Evolutionary conservation across 129 eudicot species (phyloP), one percentile per base, ranked within the genome.

Genomic region (Helianthus annuus): DNA sequence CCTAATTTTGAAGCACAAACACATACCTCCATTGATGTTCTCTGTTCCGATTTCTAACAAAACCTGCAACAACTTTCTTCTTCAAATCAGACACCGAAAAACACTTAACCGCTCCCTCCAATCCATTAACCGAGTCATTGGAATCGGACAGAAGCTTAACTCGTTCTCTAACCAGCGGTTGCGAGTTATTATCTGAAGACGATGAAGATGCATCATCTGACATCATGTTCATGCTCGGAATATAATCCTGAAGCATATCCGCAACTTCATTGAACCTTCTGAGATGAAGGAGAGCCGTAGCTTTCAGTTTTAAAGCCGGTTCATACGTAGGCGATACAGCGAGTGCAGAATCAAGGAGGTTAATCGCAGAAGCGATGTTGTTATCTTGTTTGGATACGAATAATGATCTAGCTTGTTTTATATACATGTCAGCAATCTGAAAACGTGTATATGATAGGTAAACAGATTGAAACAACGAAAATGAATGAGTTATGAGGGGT

Each of bases 11-110:
- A 13, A 19, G 16, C 0, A 58, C 9, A 7, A 55, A 3, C 14
- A 56, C 5, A 51, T 89, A 92, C 96, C 98, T 92, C 98, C 96
- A 92, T 68, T 86, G 91, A 4, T 85, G 91, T 78, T 86, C 85
- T 56, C 71, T 84, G 24, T 92, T 85, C 22, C 72, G 82, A 62
- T 80, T 83, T 78, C 76, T 87, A 1, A 56, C 78, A 7, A 92
- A 55, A 2, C 94, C 85, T 65, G 94, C 85, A 78, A 92, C 74
- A 52, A 92, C 86, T 13, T 83, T 89, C 71, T 86, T 92, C 86
- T 89, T 92, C 87, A 89, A 80, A 78, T 89, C 91, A 11, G 95
- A 85, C 14, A 87, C 96, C 7, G 96, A 92, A 49, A 92, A 92
- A 49, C 98, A 92, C 82, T 73, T 89, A 69, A 85, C 78, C 15